Conservation (phyloP, 106 monocot genomes). For the Apostasia ramifera region DNA sequence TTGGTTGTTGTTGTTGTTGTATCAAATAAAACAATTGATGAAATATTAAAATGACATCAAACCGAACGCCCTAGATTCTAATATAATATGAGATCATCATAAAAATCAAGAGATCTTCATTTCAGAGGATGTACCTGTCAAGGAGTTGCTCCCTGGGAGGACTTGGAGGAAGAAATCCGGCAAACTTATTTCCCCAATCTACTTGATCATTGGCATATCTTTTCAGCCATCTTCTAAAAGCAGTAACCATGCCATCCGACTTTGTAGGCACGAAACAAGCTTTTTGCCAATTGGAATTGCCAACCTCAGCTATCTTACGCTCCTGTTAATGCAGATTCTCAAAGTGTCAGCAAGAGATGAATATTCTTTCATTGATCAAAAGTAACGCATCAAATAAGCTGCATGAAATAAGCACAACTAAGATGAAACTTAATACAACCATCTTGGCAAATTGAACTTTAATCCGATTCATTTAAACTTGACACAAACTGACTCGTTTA, state of each 20-base stretch:
- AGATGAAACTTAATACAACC: background rate
- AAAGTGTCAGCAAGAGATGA: background rate
- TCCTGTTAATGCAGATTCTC: conserved; percentile 37
- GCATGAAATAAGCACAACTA: background rate
- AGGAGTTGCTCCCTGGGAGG: conserved; percentile 78
- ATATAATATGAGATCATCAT: too few species aligned
- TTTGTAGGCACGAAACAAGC: conserved; percentile 90
- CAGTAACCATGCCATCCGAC: conserved; percentile 69
- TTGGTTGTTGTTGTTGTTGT: too few species aligned
- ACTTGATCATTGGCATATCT: conserved; percentile 61
- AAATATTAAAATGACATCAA: too few species aligned
- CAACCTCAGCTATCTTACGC: conserved; percentile 57
- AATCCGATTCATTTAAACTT: too few species aligned
- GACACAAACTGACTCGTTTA: too few species aligned
- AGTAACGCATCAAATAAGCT: background rate
- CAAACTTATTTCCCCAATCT: conserved; percentile 44
- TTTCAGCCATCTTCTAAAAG: conserved; percentile 83
- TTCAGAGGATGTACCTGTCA: conserved; percentile 49
- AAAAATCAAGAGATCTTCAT: too few species aligned
- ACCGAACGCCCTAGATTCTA: too few species aligned
- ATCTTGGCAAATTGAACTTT: too few species aligned
- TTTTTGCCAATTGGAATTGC: conserved; percentile 75
- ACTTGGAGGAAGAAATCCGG: conserved; percentile 45
- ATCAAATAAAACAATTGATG: too few species aligned
- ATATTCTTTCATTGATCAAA: background rate